Percentiles rank a stretch among this genome's conserved stretches.
These are phyloP conservation scores for Orbilia blumenaviensis DNA, from an alignment of 2,329 filamentous ascomycete species.

Conservation along the genomic window DNA sequence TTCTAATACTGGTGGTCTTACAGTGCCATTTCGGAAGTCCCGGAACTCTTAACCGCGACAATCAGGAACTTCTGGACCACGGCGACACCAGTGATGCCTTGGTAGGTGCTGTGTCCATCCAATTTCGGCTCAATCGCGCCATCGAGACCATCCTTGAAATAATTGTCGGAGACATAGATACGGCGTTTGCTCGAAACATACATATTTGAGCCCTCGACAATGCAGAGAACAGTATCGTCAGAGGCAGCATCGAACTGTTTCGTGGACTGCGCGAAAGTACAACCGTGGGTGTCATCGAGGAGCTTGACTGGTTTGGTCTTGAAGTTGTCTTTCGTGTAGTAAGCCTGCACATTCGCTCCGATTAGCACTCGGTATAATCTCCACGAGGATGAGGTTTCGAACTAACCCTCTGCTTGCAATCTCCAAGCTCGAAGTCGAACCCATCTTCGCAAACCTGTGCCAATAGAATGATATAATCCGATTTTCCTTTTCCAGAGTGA, in stretches of 20 bases:
- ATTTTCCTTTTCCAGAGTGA: slow-evolving; percentile 82
- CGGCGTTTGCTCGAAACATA: slow-evolving; percentile 77
- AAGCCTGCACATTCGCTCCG: slow-evolving; percentile 62
- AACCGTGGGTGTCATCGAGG: slow-evolving; percentile 75
- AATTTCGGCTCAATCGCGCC: slow-evolving; percentile 76
- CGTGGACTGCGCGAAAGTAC: slow-evolving; percentile 85
- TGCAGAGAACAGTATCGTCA: slow-evolving; percentile 78
- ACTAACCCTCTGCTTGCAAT: slow-evolving; percentile 69
- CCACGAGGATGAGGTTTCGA: slow-evolving; percentile 16
- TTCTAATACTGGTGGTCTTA: slow-evolving; percentile 65
- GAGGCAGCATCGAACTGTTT: slow-evolving; percentile 76
- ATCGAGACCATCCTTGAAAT: slow-evolving; percentile 71
- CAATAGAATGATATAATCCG: slow-evolving; percentile 70
- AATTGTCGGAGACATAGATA: slow-evolving; percentile 82
- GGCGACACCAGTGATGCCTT: slow-evolving; percentile 82
- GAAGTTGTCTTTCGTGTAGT: slow-evolving; percentile 89
- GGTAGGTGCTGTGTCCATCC: slow-evolving; percentile 75
- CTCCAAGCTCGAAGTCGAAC: slow-evolving; percentile 72
- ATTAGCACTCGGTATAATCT: slow-evolving; percentile 60
- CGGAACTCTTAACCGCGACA: slow-evolving; percentile 78
- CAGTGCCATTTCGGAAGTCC: slow-evolving; percentile 88
- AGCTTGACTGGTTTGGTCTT: slow-evolving; percentile 72
- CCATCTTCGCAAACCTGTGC: slow-evolving; percentile 70
- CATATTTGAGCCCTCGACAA: slow-evolving; percentile 77
- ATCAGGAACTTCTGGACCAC: slow-evolving; percentile 86